Percentiles rank a stretch among this genome's conserved stretches.
Evolutionary conservation across 805 yeast genomes (phyloP).

Genomic region (Sungouiozyma intestinalis): DNA sequence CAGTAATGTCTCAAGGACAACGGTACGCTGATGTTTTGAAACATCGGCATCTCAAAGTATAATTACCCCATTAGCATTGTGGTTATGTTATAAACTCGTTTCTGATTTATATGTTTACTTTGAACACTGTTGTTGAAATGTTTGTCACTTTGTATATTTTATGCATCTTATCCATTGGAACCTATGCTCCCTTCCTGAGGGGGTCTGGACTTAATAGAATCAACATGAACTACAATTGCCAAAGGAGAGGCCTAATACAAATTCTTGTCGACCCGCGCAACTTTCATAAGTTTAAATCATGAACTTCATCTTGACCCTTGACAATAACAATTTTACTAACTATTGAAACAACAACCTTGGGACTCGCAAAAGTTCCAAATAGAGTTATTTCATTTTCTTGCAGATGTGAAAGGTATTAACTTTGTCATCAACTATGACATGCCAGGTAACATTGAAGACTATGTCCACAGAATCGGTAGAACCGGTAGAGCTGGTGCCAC

Average conservation of each 20-base stretch:
- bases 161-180: not conserved
- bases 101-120: not conserved
- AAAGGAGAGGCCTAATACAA: not conserved
- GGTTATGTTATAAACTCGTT: not conserved
- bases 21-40: not conserved
- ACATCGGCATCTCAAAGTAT: not conserved
- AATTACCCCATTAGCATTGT: not conserved
- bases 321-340: constrained; percentile 5
- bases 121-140: not conserved
- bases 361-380: no score
- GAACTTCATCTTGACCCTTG: not conserved
- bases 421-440: constrained; percentile 90
- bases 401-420: constrained; percentile 96
- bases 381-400: constrained; percentile 9
- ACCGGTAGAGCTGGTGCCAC: constrained; percentile 97
- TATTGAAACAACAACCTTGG: not conserved
- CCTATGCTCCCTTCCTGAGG: not conserved
- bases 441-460: constrained; percentile 98
- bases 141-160: not conserved
- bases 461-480: constrained; percentile 98
- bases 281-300: not conserved
- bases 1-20: not conserved
- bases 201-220: not conserved
- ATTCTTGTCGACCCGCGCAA: not conserved
- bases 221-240: not conserved